Conservation (phyloP, 441 rosid genomes). For the Populus trichocarpa region DNA sequence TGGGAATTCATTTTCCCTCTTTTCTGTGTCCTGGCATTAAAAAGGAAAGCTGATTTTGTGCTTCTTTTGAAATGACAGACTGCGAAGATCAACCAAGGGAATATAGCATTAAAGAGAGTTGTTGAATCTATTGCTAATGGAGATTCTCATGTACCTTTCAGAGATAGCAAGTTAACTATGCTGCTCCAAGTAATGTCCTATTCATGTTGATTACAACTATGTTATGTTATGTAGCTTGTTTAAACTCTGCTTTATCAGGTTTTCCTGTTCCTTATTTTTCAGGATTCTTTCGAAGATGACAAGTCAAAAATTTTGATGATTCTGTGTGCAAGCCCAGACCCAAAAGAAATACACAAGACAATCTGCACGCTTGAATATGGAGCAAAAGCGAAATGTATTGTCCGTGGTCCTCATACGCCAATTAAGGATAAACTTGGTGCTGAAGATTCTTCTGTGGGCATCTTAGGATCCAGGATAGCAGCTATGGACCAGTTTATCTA, state of each 20-base stretch:
- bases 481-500: conserved; percentile 88
- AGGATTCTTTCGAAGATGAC: conserved; percentile 99
- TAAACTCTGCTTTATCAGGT: not conserved
- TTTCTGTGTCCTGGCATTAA: not conserved
- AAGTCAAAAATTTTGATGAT: conserved; percentile 93
- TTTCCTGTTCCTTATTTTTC: conserved; percentile 9
- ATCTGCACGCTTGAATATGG: conserved; percentile 95
- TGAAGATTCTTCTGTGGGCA: conserved; percentile 59
- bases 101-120: conserved; percentile 87
- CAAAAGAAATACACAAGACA: conserved; percentile 90
- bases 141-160: conserved; percentile 97
- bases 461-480: conserved; percentile 70
- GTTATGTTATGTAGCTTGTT: not conserved
- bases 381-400: conserved; percentile 94
- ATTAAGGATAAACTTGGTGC: conserved; percentile 53
- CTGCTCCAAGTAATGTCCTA: conserved; percentile 65
- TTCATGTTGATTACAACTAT: conserved; percentile 6
- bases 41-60: conserved; percentile 10
- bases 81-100: conserved; percentile 94
- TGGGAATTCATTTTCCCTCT: not conserved
- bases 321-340: conserved; percentile 96
- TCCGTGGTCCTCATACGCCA: conserved; percentile 84
- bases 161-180: conserved; percentile 97
- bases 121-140: conserved; percentile 98
- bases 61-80: conserved; percentile 51